Evolutionary conservation across 1,284 basidiomycete genomes (phyloP), one percentile per base, ranked within the genome.

Genomic region (Cronartium ribicola): DNA sequence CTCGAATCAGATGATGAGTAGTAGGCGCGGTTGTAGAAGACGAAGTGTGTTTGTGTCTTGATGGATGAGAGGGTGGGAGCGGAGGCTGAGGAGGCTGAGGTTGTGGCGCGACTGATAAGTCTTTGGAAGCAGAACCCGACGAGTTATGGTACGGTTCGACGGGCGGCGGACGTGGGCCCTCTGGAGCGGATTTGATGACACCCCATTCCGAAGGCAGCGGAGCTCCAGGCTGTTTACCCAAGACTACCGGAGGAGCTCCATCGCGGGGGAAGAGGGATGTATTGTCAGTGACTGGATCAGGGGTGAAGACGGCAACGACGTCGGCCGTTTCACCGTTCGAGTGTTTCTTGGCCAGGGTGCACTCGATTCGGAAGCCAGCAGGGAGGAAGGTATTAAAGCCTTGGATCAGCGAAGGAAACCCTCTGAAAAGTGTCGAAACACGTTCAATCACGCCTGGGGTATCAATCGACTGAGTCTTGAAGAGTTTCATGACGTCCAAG

Each of bases 341-440:
- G n/a, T 11, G 10, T 37, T 57, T 40, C 41, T 59, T 67, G 48
- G 67, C 43, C 8, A 67, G 20, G 29, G 64, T 67, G 77, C 81
- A 82, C 60, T 82, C 81, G 76, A 82, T 82, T 48, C 81, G 79
- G 75, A 81, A 82, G 62, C 81, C 81, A 20, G 81, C 80, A 8
- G 81, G 81, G 44, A 82, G 76, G 75, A 82, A 82, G 29, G 81
- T 82, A 77, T 82, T 82, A 76, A 82, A 82, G 55, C 81, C 81
- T 70, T 82, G 81, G 55, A 82, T 82, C 44, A 82, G 78, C 67
- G 79, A 77, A 8, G 81, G 81, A 76, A 81, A 80, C 37, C 81
- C 81, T 60, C 81, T 80, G 68, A 82, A 82, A 65, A 82, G 77
- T 59, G 79, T 81, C 13, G 80, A 81, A n/a, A 82, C 81, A 59